A percentile compares a stretch with the other conserved stretches of the same genome.
Evolutionary conservation across 371 early-diverging fungal genomes (phyloP).

Genomic region (Rhizopus sp.): DNA sequence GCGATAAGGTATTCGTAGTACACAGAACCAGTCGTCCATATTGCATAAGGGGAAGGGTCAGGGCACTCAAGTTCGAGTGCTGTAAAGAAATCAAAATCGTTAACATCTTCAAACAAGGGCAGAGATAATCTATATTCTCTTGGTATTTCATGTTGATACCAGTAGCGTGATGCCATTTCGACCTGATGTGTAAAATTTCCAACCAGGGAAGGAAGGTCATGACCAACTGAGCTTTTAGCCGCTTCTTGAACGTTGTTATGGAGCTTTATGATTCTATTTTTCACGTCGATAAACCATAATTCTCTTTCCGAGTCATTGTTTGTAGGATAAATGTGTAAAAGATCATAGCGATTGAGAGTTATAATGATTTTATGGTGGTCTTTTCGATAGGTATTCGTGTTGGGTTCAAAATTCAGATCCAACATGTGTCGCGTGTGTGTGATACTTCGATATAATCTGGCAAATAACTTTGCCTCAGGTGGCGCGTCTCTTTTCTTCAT

Average conservation of each 20-base stretch:
- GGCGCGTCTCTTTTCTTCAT: constrained; percentile 2
- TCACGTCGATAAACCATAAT: constrained; percentile 16
- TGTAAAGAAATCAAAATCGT: constrained; percentile 21
- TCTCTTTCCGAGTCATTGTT: constrained; percentile 24
- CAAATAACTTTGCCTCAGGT: constrained; percentile 1
- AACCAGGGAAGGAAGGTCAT: constrained; percentile 21
- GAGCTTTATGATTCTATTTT: constrained; percentile 7
- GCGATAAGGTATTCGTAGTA: constrained; percentile 32
- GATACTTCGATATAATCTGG: constrained; percentile 10
- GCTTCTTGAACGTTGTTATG: constrained; percentile 16
- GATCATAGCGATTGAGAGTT: neutral
- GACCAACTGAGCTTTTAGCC: neutral
- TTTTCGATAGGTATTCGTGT: neutral
- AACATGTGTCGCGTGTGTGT: constrained; percentile 3
- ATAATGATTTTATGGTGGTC: neutral
- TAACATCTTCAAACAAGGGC: constrained; percentile 34
- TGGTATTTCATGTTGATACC: constrained; percentile 33
- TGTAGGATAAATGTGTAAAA: neutral
- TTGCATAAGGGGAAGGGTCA: constrained; percentile 9
- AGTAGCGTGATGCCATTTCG: constrained; percentile 39
- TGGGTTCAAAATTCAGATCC: neutral
- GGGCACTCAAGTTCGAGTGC: constrained; percentile 21
- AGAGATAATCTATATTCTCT: constrained; percentile 23
- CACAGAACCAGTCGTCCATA: constrained; percentile 20
- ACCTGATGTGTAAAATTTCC: constrained; percentile 34